Percentiles rank a stretch among this genome's conserved stretches.
Evolutionary conservation across 768 basidiomycete species (phyloP).

Genomic region (Suillus clintonianus): DNA sequence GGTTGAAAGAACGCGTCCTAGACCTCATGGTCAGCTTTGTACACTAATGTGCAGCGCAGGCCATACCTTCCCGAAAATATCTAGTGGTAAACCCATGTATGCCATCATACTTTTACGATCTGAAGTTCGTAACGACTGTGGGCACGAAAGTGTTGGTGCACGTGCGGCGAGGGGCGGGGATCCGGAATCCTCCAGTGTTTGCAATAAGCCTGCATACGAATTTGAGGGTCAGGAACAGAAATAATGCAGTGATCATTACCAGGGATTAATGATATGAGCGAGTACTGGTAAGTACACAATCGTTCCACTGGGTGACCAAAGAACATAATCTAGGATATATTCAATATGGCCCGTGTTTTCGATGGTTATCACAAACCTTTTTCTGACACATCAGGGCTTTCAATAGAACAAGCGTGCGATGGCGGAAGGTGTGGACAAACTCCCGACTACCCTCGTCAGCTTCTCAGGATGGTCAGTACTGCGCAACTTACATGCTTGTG

Average conservation of each 20-base stretch:
- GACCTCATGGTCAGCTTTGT: constrained; percentile 6
- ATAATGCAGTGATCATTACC: constrained; percentile 45
- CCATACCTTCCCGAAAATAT: constrained; percentile 85
- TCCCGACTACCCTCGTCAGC: constrained; percentile 55
- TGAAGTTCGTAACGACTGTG: constrained; percentile 83
- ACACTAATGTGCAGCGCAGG: not conserved
- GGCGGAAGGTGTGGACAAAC: constrained; percentile 90
- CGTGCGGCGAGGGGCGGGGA: constrained; percentile 73
- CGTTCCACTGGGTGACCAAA: constrained; percentile 95
- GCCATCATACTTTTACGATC: constrained; percentile 90
- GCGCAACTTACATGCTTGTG: constrained; percentile 60
- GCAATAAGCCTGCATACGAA: constrained; percentile 67
- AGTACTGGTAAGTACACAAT: constrained; percentile 97
- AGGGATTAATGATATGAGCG: constrained; percentile 90
- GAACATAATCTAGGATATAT: constrained; percentile 78
- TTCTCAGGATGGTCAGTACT: constrained; percentile 27
- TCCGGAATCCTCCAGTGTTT: constrained; percentile 89
- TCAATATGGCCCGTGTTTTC: constrained; percentile 10
- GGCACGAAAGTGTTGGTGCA: constrained; percentile 63
- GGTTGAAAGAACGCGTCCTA: constrained; percentile 97
- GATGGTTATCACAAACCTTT: constrained; percentile 52
- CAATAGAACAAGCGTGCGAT: constrained; percentile 88
- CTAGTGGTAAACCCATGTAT: constrained; percentile 91
- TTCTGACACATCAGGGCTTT: constrained; percentile 95
- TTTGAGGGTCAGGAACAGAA: not conserved